A percentile compares a stretch with the other conserved stretches of the same genome.
phyloP scores from a whole-genome alignment of 495 filamentous ascomycete species.

The Xylaria longipes region DNA sequence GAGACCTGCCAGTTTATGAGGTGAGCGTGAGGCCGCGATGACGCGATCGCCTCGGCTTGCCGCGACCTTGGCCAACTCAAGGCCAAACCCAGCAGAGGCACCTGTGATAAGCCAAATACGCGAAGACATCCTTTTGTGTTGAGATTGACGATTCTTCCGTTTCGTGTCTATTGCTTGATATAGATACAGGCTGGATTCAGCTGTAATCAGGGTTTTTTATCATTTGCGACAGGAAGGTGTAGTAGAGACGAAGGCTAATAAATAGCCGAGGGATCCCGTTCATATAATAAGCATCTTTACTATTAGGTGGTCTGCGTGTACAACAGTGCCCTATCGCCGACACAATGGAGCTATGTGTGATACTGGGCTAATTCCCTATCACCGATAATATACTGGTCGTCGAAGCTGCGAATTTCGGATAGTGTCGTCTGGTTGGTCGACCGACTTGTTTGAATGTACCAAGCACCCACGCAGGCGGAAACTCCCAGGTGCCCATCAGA shows the following conservation, averaged over 20 bases:
- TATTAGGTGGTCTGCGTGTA: background rate
- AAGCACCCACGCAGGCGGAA: background rate
- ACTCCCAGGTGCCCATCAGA: too few species aligned
- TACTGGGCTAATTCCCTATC: background rate
- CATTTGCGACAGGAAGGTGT: background rate
- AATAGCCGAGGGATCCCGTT: background rate
- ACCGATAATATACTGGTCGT: background rate
- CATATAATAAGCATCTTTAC: background rate
- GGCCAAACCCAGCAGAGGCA: conserved; percentile 60
- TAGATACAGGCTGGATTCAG: background rate
- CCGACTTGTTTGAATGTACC: background rate
- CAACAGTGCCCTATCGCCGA: background rate
- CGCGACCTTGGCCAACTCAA: conserved; percentile 50
- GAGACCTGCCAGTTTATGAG: conserved; percentile 36
- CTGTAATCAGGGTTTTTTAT: background rate
- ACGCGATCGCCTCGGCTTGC: conserved; percentile 58
- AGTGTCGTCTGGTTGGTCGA: background rate
- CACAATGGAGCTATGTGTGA: background rate
- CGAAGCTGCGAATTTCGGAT: background rate
- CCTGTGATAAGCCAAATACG: conserved; percentile 64
- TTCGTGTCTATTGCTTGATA: background rate
- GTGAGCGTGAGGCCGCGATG: conserved; percentile 58
- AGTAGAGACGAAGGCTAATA: background rate
- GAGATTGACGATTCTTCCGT: background rate
- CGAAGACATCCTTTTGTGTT: conserved; percentile 18